These are phyloP conservation scores for Multifurca ochricompacta DNA, from an alignment of 768 basidiomycete genomes.

Conservation along the genomic window DNA sequence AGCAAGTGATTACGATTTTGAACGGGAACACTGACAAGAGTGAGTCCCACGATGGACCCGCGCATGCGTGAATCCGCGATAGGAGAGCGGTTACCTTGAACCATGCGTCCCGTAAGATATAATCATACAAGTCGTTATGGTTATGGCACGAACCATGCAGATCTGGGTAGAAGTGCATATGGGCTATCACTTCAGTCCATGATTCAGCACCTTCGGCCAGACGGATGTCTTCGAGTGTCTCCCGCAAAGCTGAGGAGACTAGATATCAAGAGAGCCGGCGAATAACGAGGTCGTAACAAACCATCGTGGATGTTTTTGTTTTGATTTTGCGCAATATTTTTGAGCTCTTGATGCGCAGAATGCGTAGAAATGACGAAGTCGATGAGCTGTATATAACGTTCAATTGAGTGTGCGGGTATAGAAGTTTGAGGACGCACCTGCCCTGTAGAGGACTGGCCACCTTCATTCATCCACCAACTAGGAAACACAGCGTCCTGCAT, in stretches of 20 bases:
- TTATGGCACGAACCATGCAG: conserved; percentile 56
- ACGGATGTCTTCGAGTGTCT: conserved; percentile 60
- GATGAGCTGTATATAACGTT: conserved; percentile 52
- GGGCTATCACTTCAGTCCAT: conserved; percentile 79
- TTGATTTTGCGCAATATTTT: conserved; percentile 52
- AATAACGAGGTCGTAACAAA: conserved; percentile 24
- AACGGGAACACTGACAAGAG: conserved; percentile 43
- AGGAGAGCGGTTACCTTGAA: conserved; percentile 86
- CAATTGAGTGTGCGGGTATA: neutral
- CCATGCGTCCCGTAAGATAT: neutral
- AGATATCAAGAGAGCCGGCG: neutral
- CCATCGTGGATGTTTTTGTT: conserved; percentile 53
- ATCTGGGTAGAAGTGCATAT: conserved; percentile 93
- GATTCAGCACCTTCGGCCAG: conserved; percentile 46
- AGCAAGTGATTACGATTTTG: neutral
- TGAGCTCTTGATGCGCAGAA: conserved; percentile 67
- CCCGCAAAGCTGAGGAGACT: conserved; percentile 51
- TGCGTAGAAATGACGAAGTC: conserved; percentile 94
- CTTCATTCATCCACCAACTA: conserved; percentile 99
- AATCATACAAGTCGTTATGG: neutral
- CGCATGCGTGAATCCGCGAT: conserved; percentile 94
- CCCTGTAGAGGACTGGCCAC: conserved; percentile 98
- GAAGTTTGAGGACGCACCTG: conserved; percentile 39
- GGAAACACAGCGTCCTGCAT: conserved; percentile 77
- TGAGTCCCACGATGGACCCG: conserved; percentile 82